Evolutionary conservation across 1,284 basidiomycete genomes (phyloP).

Genomic region (Pyrrhoderma lamaoense): DNA sequence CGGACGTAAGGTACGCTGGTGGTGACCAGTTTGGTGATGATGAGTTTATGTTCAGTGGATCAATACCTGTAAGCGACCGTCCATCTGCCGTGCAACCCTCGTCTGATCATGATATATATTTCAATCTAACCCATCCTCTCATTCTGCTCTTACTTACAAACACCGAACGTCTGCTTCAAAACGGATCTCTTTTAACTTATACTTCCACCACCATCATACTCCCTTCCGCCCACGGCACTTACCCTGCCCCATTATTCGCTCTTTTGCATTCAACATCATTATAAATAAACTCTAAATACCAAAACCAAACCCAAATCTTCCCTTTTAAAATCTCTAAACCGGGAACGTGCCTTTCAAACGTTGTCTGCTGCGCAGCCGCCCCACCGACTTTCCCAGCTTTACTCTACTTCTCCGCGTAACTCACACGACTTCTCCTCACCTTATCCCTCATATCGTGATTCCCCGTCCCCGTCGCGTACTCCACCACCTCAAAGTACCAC

Average conservation of each 20-base stretch:
- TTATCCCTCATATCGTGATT: too few species aligned
- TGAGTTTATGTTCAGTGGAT: conserved; percentile 18
- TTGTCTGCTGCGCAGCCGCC: conserved; percentile 30
- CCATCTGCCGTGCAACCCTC: conserved; percentile 8
- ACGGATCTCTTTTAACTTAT: too few species aligned
- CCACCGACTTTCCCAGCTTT: conserved; percentile 27
- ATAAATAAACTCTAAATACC: background rate
- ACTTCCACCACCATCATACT: too few species aligned
- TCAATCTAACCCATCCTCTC: background rate
- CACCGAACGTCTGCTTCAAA: background rate
- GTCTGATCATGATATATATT: conserved; percentile 15
- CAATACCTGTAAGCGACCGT: conserved; percentile 5
- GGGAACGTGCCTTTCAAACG: too few species aligned
- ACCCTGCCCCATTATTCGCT: background rate
- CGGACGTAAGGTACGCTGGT: background rate
- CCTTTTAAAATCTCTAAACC: too few species aligned
- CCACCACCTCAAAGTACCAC: conserved; percentile 17
- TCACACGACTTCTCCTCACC: too few species aligned
- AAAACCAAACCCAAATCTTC: background rate
- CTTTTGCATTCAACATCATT: background rate
- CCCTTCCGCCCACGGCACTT: too few species aligned
- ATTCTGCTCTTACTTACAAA: conserved; percentile 5
- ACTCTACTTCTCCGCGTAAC: conserved; percentile 3
- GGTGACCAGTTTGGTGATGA: background rate
- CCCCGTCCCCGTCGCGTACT: conserved; percentile 26